These are phyloP conservation scores for Colletotrichum karsti DNA, from an alignment of 2,329 filamentous ascomycete genomes.

Conservation along the genomic window DNA sequence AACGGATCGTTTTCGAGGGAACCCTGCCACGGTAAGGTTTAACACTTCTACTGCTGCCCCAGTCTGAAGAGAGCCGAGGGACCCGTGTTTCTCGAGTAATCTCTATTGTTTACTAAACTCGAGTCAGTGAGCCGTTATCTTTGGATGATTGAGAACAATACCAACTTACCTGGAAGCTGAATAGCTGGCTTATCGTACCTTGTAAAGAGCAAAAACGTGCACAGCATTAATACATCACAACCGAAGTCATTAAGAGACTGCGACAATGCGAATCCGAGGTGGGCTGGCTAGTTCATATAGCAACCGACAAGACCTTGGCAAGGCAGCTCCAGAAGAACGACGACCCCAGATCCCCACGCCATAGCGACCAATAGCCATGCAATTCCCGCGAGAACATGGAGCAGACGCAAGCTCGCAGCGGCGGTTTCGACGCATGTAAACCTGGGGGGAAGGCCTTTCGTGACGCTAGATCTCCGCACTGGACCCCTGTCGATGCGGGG, in stretches of 20 bases:
- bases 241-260: background rate
- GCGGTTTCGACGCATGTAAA: slow-evolving; percentile 3
- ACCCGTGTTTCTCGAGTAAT: background rate
- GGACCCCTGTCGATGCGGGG: slow-evolving; percentile 26
- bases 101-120: background rate
- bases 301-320: background rate
- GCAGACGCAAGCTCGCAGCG: background rate
- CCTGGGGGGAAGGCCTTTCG: slow-evolving; percentile 6
- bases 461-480: slow-evolving; percentile 21
- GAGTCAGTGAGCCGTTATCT: background rate
- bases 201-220: background rate
- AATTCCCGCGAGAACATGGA: slow-evolving; percentile 5
- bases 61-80: background rate
- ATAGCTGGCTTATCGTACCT: background rate
- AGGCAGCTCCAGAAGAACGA: background rate
- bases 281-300: slow-evolving; percentile 9
- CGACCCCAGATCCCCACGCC: slow-evolving; percentile 1
- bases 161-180: background rate
- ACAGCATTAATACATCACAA: background rate
- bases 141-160: background rate
- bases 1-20: background rate
- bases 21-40: slow-evolving; percentile 2
- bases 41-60: background rate
- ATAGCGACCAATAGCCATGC: slow-evolving; percentile 6
- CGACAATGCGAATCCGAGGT: background rate